A percentile compares a stretch with the other conserved stretches of the same genome.
Evolutionary conservation across 1,284 basidiomycete species (phyloP).

Genomic region (Heterobasidion irregulare): DNA sequence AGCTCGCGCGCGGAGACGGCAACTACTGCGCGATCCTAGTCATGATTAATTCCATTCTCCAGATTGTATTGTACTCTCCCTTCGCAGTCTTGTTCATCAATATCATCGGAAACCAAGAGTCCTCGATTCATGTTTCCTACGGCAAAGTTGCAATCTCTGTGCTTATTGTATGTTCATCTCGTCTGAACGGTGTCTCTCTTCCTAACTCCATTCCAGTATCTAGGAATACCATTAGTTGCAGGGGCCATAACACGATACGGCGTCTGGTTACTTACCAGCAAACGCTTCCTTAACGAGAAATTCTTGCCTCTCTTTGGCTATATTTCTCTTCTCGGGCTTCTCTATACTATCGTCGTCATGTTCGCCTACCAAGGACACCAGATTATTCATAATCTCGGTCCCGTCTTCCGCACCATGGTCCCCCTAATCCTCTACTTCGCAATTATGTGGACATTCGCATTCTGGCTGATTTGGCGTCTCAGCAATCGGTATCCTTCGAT

Average conservation of each 20-base stretch:
- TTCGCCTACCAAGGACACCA: slow-evolving; percentile 64
- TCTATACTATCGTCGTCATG: slow-evolving; percentile 73
- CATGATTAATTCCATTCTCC: slow-evolving; percentile 55
- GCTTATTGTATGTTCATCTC: slow-evolving; percentile 43
- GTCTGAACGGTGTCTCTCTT: neutral
- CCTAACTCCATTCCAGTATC: slow-evolving; percentile 36
- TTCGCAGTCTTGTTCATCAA: slow-evolving; percentile 74
- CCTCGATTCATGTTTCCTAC: slow-evolving; percentile 51
- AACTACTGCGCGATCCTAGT: slow-evolving; percentile 76
- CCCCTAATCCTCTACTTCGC: slow-evolving; percentile 76
- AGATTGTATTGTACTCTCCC: slow-evolving; percentile 76
- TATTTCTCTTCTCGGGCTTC: slow-evolving; percentile 63
- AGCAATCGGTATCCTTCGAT: slow-evolving; percentile 14
- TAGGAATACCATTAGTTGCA: slow-evolving; percentile 62
- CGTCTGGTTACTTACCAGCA: slow-evolving; percentile 41
- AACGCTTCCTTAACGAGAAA: slow-evolving; percentile 38
- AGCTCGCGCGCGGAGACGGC: slow-evolving; percentile 66
- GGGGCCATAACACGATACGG: slow-evolving; percentile 62
- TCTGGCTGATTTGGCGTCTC: slow-evolving; percentile 47
- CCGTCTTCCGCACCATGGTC: slow-evolving; percentile 73
- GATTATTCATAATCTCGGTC: slow-evolving; percentile 60
- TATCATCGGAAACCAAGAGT: slow-evolving; percentile 45
- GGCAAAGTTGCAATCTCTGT: slow-evolving; percentile 68
- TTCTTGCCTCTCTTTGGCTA: slow-evolving; percentile 71
- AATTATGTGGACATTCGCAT: slow-evolving; percentile 69